Percentiles rank a stretch among this genome's conserved stretches.
These are phyloP conservation scores for Nitzschia palea DNA, from an alignment of 108 stramenopile species.

Conservation along the genomic window DNA sequence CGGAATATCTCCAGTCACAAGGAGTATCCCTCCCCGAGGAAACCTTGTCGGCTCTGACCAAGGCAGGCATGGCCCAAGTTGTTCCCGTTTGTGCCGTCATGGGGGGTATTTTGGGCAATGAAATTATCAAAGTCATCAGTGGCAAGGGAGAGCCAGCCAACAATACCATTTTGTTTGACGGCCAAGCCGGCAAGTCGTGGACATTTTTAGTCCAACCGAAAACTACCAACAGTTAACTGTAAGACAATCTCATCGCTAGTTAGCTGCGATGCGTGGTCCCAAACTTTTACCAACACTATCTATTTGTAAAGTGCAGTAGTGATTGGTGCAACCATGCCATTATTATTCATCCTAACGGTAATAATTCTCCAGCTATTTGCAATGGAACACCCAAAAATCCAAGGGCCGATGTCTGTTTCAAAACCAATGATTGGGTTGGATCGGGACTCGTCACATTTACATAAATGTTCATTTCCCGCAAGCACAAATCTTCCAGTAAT, in stretches of 20 bases:
- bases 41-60: constrained; percentile 34
- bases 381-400: constrained; percentile 43
- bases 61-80: constrained; percentile 71
- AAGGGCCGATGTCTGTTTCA: constrained; percentile 30
- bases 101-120: constrained; percentile 93
- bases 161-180: constrained; percentile 85
- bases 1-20: constrained; percentile 16
- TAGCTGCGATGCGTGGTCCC: no score
- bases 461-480: constrained; percentile 72
- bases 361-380: constrained; percentile 37
- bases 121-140: constrained; percentile 90
- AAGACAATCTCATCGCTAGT: no score
- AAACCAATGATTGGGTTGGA: constrained; percentile 9
- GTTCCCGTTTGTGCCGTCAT: constrained; percentile 90
- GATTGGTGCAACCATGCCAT: not conserved
- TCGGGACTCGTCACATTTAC: constrained; percentile 22
- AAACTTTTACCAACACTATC: no score
- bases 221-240: no score
- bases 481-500: constrained; percentile 78
- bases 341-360: constrained; percentile 35
- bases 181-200: constrained; percentile 68
- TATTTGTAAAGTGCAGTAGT: not conserved
- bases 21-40: constrained; percentile 7
- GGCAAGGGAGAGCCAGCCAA: constrained; percentile 92
- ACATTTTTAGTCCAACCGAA: constrained; percentile 63